These are phyloP conservation scores for Debaryomyces nepalensis DNA, from an alignment of 1,139 yeast genomes.

Conservation along the genomic window DNA sequence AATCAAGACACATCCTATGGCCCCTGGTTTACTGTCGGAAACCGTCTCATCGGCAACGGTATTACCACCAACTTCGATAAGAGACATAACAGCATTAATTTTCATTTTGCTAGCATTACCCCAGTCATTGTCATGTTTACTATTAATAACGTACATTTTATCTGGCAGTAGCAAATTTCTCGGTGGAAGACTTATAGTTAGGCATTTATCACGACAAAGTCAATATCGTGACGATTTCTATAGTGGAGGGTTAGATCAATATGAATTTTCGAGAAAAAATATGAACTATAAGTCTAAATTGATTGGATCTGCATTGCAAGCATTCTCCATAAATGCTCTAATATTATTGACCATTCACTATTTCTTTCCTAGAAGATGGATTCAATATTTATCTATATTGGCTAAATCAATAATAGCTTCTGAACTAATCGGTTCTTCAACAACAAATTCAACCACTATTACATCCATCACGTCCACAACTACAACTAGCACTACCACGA, in stretches of 20 bases:
- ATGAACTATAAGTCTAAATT: constrained; percentile 25
- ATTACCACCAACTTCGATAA: constrained; percentile 39
- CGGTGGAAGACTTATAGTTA: constrained; percentile 47
- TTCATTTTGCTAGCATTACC: constrained; percentile 48
- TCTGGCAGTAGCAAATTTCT: constrained; percentile 47
- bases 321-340: constrained; percentile 34
- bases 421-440: constrained; percentile 48
- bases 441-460: constrained; percentile 24
- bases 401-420: constrained; percentile 57
- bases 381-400: constrained; percentile 46
- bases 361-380: constrained; percentile 36
- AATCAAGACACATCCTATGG: constrained; percentile 3
- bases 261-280: constrained; percentile 16
- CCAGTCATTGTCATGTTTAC: constrained; percentile 41
- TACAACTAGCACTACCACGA: constrained; percentile 18
- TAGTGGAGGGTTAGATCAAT: constrained; percentile 1
- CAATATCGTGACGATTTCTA: constrained; percentile 6
- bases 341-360: constrained; percentile 35
- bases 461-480: constrained; percentile 28
- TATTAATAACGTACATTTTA: constrained; percentile 43
- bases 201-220: constrained; percentile 23
- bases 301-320: constrained; percentile 26
- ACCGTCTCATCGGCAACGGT: constrained; percentile 9
- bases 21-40: constrained; percentile 7
- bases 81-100: constrained; percentile 51